phyloP scores from a whole-genome alignment of 1,139 yeast species.

The Sugiyamaella sp. region DNA sequence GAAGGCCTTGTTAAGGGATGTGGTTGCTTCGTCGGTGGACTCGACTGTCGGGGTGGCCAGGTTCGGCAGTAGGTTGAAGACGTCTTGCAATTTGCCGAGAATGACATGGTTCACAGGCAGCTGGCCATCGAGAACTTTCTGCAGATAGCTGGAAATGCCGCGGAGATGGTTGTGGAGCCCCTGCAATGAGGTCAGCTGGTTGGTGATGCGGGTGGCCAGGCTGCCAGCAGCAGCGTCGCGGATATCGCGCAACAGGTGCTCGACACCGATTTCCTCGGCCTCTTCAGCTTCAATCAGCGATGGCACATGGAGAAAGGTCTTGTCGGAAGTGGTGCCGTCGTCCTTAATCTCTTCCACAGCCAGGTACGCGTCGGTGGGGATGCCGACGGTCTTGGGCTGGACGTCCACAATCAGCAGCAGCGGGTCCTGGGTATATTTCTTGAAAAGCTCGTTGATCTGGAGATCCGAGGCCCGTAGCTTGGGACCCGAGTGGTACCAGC shows the following conservation, averaged over 20 bases:
- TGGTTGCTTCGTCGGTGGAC: constrained; percentile 26
- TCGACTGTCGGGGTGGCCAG: constrained; percentile 48
- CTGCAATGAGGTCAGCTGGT: constrained; percentile 83
- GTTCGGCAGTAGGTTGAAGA: constrained; percentile 90
- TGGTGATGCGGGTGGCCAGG: constrained; percentile 81
- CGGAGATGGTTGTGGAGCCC: constrained; percentile 81
- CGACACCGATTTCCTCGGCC: constrained; percentile 99
- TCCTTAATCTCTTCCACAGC: constrained; percentile 95
- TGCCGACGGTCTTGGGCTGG: constrained; percentile 75
- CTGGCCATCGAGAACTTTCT: constrained; percentile 67
- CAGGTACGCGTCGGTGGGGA: constrained; percentile 94
- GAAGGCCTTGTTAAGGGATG: constrained; percentile 68
- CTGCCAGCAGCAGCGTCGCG: constrained; percentile 97
- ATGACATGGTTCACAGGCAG: constrained; percentile 90
- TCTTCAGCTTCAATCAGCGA: constrained; percentile 95
- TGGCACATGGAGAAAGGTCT: constrained; percentile 91
- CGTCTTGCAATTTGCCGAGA: constrained; percentile 90
- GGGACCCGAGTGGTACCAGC: constrained; percentile 99
- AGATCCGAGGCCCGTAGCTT: constrained; percentile 85
- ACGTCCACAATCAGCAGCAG: constrained; percentile 89
- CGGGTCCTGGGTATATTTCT: constrained; percentile 81
- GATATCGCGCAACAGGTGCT: constrained; percentile 89
- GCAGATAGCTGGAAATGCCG: constrained; percentile 79
- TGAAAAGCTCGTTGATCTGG: constrained; percentile 87
- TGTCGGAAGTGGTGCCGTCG: constrained; percentile 93